These are phyloP conservation scores for Rhizoctonia solani DNA, from an alignment of 1,284 basidiomycete species.

Conservation along the genomic window DNA sequence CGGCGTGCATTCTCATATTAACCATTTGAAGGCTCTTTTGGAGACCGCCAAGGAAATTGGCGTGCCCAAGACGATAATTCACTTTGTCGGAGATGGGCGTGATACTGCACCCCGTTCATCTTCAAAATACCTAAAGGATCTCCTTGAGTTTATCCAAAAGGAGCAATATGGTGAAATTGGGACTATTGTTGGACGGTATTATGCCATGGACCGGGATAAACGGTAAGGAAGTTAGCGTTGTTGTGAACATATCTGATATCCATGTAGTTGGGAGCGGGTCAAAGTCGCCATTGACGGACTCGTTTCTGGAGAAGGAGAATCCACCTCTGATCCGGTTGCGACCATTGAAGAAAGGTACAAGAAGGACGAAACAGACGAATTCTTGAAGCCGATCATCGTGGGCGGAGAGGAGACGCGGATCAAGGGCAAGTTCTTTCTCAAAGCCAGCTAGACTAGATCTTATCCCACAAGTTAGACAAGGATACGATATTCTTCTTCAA, in stretches of 20 bases:
- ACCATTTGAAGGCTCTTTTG: constrained; percentile 82
- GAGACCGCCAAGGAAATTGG: constrained; percentile 83
- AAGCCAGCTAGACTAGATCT: neutral
- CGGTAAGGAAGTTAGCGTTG: constrained; percentile 46
- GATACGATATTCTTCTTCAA: constrained; percentile 94
- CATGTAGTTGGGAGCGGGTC: constrained; percentile 73
- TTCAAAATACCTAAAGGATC: constrained; percentile 70
- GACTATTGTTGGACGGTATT: constrained; percentile 85
- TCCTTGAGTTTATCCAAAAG: constrained; percentile 76
- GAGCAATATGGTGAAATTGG: constrained; percentile 64
- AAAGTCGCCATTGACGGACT: constrained; percentile 86
- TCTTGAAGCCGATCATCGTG: constrained; percentile 89
- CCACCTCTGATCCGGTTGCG: constrained; percentile 63
- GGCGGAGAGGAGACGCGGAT: constrained; percentile 78
- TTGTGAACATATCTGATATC: neutral
- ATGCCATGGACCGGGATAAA: constrained; percentile 95
- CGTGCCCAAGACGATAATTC: constrained; percentile 82
- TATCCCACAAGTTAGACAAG: constrained; percentile 46
- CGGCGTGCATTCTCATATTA: constrained; percentile 92
- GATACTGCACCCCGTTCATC: constrained; percentile 87
- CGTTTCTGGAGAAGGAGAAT: constrained; percentile 73
- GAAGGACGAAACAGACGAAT: constrained; percentile 87
- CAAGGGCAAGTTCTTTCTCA: constrained; percentile 58
- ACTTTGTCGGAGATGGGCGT: constrained; percentile 89
- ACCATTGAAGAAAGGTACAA: constrained; percentile 74